A percentile compares a stretch with the other conserved stretches of the same genome.
phyloP scores from a whole-genome alignment of 2,329 filamentous ascomycete genomes.

The Sclerotinia spermophila region DNA sequence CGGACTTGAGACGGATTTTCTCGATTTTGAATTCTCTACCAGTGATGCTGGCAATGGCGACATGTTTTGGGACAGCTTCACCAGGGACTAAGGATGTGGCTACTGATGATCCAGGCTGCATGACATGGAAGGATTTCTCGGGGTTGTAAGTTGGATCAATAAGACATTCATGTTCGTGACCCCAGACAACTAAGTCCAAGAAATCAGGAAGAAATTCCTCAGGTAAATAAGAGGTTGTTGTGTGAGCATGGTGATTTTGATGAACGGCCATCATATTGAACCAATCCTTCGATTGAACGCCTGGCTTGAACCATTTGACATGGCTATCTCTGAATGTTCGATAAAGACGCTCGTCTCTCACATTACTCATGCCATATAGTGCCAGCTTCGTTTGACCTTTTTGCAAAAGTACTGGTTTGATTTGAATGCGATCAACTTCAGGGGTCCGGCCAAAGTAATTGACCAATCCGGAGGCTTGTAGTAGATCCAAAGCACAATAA shows the following conservation, averaged over 20 bases:
- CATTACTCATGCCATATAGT: constrained; percentile 91
- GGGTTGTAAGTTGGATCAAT: constrained; percentile 81
- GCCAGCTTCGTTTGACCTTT: constrained; percentile 92
- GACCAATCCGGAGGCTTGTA: constrained; percentile 85
- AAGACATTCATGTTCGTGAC: constrained; percentile 93
- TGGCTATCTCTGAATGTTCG: constrained; percentile 89
- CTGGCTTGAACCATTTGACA: constrained; percentile 88
- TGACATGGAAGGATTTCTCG: constrained; percentile 89
- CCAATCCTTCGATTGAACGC: constrained; percentile 79
- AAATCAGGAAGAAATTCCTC: constrained; percentile 91
- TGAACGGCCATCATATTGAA: constrained; percentile 95
- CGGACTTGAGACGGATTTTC: constrained; percentile 78
- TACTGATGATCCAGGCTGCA: constrained; percentile 95
- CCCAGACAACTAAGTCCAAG: constrained; percentile 90
- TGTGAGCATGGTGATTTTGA: constrained; percentile 92
- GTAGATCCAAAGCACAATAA: constrained; percentile 81
- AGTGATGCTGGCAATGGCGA: constrained; percentile 78
- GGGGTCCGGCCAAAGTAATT: constrained; percentile 95
- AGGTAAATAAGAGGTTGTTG: constrained; percentile 87
- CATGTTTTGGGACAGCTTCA: constrained; percentile 87
- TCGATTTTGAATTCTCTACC: constrained; percentile 78
- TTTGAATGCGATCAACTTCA: constrained; percentile 87
- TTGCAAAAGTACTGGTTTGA: constrained; percentile 88
- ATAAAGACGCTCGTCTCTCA: constrained; percentile 91
- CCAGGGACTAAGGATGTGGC: constrained; percentile 88